phyloP scores from a whole-genome alignment of 495 filamentous ascomycete genomes.

The Sabuloglossum arenarium region DNA sequence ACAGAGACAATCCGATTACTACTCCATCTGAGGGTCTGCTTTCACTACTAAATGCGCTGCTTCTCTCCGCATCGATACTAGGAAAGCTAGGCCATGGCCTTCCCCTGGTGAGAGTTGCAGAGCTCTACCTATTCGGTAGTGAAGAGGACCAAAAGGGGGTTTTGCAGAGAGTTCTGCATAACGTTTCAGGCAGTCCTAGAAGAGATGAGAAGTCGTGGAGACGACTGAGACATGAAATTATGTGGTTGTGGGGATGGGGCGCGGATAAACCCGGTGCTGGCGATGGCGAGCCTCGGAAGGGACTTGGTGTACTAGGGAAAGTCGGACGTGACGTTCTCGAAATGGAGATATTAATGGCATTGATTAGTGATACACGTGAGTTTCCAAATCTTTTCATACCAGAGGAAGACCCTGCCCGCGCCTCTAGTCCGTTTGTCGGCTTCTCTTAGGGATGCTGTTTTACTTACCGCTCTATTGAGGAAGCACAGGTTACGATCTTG shows the following conservation, averaged over 20 bases:
- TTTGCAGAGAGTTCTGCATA: slow-evolving; percentile 38
- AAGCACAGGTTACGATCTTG: slow-evolving; percentile 39
- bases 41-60: slow-evolving; percentile 41
- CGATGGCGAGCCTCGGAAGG: slow-evolving; percentile 10
- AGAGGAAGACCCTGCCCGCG: background rate
- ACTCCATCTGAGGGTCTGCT: slow-evolving; percentile 36
- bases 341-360: slow-evolving; percentile 49
- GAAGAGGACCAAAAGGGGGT: slow-evolving; percentile 45
- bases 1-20: slow-evolving; percentile 44
- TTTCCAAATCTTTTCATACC: background rate
- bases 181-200: slow-evolving; percentile 23
- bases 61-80: slow-evolving; percentile 46
- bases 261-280: slow-evolving; percentile 20
- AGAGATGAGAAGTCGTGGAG: slow-evolving; percentile 50
- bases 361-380: slow-evolving; percentile 49
- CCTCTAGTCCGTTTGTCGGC: background rate
- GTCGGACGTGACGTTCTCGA: slow-evolving; percentile 45
- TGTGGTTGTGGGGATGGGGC: slow-evolving; percentile 74
- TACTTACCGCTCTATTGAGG: background rate
- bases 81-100: slow-evolving; percentile 35
- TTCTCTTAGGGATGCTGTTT: background rate
- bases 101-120: slow-evolving; percentile 35
- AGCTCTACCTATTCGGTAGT: slow-evolving; percentile 33
- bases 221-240: slow-evolving; percentile 37
- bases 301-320: slow-evolving; percentile 48